Conservation (phyloP, 176 grass and related monocot genomes). For the Musa acuminata region DNA sequence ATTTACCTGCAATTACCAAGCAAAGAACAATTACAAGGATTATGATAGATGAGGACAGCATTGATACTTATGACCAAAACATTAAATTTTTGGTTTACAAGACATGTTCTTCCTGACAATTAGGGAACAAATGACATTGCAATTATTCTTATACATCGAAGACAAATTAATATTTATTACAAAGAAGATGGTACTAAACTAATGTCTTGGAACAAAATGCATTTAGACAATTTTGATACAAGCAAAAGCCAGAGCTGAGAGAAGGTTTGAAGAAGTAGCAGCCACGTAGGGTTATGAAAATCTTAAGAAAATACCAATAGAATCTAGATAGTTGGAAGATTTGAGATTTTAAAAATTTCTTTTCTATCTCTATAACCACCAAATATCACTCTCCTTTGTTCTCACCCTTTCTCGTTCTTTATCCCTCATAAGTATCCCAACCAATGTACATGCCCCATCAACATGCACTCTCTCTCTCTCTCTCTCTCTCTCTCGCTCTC, state of each 20-base stretch:
- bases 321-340: too few species aligned
- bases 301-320: too few species aligned
- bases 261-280: not conserved
- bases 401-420: not conserved
- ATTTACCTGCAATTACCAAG: slow-evolving; percentile 64
- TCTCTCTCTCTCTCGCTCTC: too few species aligned
- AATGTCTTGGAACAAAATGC: not conserved
- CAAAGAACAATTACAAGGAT: slow-evolving; percentile 27
- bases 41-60: not conserved
- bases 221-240: not conserved
- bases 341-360: too few species aligned
- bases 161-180: not conserved
- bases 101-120: not conserved
- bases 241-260: not conserved
- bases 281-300: too few species aligned
- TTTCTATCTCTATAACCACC: not conserved
- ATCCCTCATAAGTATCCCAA: not conserved
- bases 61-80: not conserved
- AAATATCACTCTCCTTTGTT: not conserved
- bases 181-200: not conserved
- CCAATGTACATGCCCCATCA: not conserved
- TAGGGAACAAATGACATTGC: too few species aligned
- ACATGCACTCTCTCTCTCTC: not conserved
- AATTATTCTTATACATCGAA: not conserved
- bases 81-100: not conserved